Evolutionary conservation across 2,329 filamentous ascomycete genomes (phyloP), one percentile per base, ranked within the genome.

Genomic region (Diaporthe longicolla): DNA sequence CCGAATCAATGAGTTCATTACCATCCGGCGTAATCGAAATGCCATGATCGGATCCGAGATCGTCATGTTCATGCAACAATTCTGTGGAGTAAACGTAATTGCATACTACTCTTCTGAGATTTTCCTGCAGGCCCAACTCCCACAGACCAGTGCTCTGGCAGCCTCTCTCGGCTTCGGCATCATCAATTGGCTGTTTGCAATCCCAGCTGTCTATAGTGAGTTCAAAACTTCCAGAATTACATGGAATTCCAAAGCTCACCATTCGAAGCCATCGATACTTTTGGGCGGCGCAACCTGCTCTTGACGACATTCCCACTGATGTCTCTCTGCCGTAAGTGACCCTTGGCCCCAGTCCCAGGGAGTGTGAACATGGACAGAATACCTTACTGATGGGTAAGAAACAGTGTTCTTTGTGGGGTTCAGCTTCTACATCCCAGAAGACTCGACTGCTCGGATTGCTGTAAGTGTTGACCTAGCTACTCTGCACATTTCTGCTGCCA

Each of bases 221-320:
- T 71, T 24, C 4, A 19, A 21, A n/a, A 21, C 11, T 9, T 5
- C 3, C 26, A 29, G 19, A 4, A 8, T 29, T n/a, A 21, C 29
- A 21, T 24, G 7, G n/a, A 15, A 10, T 15, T 5, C 11, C 35
- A 21, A 48, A 43, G 50, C 48, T 73, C 13, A 70, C 32, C 3
- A 24, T 0, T 45, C 13, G 9, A 52, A 75, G 74, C 90, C 8
- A 93, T 93, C 76, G 92, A 94, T 78, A 92, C 88, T 0, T 93
- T 91, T 74, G 92, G 92, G 9, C 88, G 92, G 4, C 86, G 92
- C 26, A 91, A 91, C 76, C 83, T 93, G 10, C 85, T 93, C 1
- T 84, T 93, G 6, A 85, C 86, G 1, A 93, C 91, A 0, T 92
- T 93, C 78, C 91, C 91, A 0, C 74, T 93, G 24, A 93, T 93